Base-by-base conservation (phyloP, 192 early-diverging fungal genomes). In the Backusella macrospora region DNA sequence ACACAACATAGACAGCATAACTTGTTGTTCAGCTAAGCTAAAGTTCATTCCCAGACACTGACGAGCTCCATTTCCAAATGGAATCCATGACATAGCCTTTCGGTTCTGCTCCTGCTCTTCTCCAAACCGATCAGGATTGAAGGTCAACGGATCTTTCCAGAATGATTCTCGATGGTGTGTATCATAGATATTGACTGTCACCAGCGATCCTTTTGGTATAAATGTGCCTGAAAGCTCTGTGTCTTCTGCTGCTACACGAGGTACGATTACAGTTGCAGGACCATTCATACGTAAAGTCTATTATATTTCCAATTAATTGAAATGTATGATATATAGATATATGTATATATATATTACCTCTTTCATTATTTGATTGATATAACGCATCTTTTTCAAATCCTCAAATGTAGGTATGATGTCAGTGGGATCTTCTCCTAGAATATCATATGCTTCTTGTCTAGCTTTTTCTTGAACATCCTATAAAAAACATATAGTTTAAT, bases 41-140 rank as follows among this genome's bases (percentile, higher is more conserved):
- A 91, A 92, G 68, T 87, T 87, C 86, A 86, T 88, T 47, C 87
- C 91, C 13, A 90, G 78, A 72, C 86, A 91, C 77, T 87, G 81
- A 42, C 85, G 85, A 16, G 80, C 64, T 10, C 91, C 91, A 18
- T 81, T 78, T 63, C 89, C 84, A 71, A 92, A 92, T 10, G 91
- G 81, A 18, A 88, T 47, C 72, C 80, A 90, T 10, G 81, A 42
- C 46, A 74, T 18, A 0, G 46, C 45, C 3, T 23, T 62, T 46
- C 43, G 34, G 6, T 23, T 9, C 14, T 74, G 65, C 47, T 64
- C 7, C 18, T 73, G 55, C 48, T 18, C 69, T n/a, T 68, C 48
- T 3, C 44, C 12, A 75, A 87, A 89, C 26, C 87, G 83, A 38
- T 84, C 84, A 2, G 87, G 87, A 37, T 79, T 70, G 23, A 86